Conservation (phyloP, 306 rosid species). For the Fragaria nilgerrensis region DNA sequence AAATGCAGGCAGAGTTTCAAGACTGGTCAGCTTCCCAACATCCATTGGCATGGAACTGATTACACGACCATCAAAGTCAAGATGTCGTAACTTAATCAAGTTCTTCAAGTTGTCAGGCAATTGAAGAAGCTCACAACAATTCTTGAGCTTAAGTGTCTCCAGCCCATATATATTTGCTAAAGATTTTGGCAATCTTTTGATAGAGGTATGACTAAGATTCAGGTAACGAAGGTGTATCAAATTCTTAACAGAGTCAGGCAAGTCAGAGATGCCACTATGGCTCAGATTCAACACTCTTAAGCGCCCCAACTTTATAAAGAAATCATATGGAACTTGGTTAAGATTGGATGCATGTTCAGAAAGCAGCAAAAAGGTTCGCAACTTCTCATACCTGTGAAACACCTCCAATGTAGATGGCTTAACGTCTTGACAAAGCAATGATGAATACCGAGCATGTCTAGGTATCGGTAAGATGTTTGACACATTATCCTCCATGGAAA, state of each 20-base stretch:
- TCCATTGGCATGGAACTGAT: constrained; percentile 2
- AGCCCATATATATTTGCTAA: constrained; percentile 5
- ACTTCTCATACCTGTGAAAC: background rate
- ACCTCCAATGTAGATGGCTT: background rate
- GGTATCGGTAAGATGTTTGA: background rate
- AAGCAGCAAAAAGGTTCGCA: constrained; percentile 13
- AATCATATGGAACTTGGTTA: background rate
- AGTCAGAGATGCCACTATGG: background rate
- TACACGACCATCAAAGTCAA: constrained; percentile 10
- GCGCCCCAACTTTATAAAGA: constrained; percentile 1
- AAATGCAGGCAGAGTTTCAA: background rate
- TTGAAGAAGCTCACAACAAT: background rate
- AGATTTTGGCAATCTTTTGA: background rate
- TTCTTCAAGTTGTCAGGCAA: background rate
- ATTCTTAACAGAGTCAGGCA: constrained; percentile 13
- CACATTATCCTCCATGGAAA: constrained; percentile 16
- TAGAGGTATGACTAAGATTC: background rate
- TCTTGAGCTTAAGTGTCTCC: constrained; percentile 16
- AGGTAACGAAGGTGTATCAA: constrained; percentile 7
- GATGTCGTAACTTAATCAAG: constrained; percentile 18
- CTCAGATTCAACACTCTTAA: constrained; percentile 27
- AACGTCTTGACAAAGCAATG: constrained; percentile 7
- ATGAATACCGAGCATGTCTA: constrained; percentile 14
- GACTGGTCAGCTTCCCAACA: background rate
- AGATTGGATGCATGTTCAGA: background rate